These are phyloP conservation scores for Globisporangium carolinianum DNA, from an alignment of 352 stramenopile genomes.

Conservation along the genomic window DNA sequence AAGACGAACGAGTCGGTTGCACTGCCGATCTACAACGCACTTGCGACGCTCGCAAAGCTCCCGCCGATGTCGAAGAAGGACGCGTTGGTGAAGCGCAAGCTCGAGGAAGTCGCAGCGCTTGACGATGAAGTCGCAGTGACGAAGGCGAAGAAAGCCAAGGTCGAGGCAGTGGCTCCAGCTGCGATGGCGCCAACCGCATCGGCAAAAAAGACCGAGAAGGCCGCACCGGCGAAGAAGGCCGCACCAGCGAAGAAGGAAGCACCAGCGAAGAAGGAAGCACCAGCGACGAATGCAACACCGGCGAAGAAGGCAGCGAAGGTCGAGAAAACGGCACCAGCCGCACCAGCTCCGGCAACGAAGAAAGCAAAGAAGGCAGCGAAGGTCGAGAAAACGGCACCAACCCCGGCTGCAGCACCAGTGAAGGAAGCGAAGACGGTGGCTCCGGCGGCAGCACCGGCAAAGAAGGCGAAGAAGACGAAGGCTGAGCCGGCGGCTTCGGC, in stretches of 20 bases:
- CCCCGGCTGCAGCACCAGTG: too few species aligned
- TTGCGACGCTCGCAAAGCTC: constrained; percentile 54
- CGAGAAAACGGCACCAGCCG: too few species aligned
- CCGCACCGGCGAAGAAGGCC: too few species aligned
- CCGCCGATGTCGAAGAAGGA: constrained; percentile 43
- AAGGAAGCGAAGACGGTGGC: too few species aligned
- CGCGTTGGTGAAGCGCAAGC: constrained; percentile 58
- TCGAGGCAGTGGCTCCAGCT: neutral
- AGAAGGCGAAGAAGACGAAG: too few species aligned
- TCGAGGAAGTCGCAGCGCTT: constrained; percentile 31
- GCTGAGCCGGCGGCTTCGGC: too few species aligned
- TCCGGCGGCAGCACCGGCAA: too few species aligned
- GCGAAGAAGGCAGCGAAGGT: too few species aligned
- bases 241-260: neutral
- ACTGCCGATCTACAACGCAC: constrained; percentile 89
- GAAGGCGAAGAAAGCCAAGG: constrained; percentile 15
- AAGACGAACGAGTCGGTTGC: constrained; percentile 85
- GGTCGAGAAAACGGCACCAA: too few species aligned
- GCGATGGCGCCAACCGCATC: constrained; percentile 6
- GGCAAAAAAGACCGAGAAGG: constrained; percentile 13
- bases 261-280: constrained; percentile 1
- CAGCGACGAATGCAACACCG: too few species aligned
- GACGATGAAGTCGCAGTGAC: constrained; percentile 2
- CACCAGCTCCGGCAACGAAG: too few species aligned
- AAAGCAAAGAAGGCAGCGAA: too few species aligned